A percentile compares a stretch with the other conserved stretches of the same genome.
Conservation (phyloP, 2,329 filamentous ascomycete genomes). For the Penicillium sp. region DNA sequence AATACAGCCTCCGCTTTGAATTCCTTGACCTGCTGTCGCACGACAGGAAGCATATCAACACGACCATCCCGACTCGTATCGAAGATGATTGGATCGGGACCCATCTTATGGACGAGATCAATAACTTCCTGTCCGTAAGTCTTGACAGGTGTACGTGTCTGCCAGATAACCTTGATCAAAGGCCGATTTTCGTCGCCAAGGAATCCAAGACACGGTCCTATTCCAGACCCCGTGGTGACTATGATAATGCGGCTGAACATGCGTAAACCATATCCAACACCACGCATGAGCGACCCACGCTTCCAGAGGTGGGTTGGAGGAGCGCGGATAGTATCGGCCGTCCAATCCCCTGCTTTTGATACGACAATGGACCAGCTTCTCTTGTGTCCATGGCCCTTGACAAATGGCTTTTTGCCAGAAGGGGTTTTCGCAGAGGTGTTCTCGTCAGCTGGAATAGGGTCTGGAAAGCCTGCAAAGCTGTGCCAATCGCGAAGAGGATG, state of each 20-base stretch:
- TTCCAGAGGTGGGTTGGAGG: slow-evolving; percentile 65
- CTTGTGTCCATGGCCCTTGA: slow-evolving; percentile 5
- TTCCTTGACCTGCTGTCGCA: slow-evolving; percentile 51
- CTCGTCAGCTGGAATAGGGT: slow-evolving; percentile 38
- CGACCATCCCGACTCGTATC: slow-evolving; percentile 62
- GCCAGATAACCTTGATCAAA: slow-evolving; percentile 65
- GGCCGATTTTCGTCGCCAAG: slow-evolving; percentile 50
- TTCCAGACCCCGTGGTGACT: slow-evolving; percentile 70
- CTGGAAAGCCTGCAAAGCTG: slow-evolving; percentile 70
- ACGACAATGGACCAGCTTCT: slow-evolving; percentile 47
- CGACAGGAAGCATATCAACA: slow-evolving; percentile 60
- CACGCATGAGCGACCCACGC: slow-evolving; percentile 65
- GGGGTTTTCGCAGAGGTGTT: neutral
- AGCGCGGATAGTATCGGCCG: slow-evolving; percentile 59
- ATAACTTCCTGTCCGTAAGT: slow-evolving; percentile 63
- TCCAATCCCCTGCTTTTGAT: slow-evolving; percentile 75
- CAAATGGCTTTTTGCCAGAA: neutral
- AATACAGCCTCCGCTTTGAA: slow-evolving; percentile 65
- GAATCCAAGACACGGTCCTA: slow-evolving; percentile 65
- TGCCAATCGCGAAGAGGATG: slow-evolving; percentile 71
- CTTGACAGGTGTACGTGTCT: slow-evolving; percentile 57
- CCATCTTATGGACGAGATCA: slow-evolving; percentile 56
- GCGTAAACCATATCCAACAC: slow-evolving; percentile 64
- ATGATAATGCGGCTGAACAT: slow-evolving; percentile 65
- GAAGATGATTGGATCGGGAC: slow-evolving; percentile 64